A percentile compares a stretch with the other conserved stretches of the same genome.
phyloP scores from a whole-genome alignment of 192 early-diverging fungal genomes.

The Geranomyces variabilis region DNA sequence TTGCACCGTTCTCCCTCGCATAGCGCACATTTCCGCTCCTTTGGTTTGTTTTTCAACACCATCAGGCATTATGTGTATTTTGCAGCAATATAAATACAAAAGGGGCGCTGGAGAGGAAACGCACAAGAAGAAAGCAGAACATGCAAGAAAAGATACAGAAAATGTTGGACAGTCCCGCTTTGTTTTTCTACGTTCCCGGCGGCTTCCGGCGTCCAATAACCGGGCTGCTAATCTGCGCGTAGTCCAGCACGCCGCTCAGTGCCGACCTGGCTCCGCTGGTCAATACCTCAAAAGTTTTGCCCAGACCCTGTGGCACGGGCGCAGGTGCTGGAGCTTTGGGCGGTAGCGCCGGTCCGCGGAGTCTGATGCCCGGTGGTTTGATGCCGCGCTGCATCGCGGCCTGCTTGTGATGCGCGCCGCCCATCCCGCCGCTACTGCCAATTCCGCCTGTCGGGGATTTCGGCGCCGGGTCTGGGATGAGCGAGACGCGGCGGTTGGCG shows the following conservation, averaged over 20 bases:
- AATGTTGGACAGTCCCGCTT: too few species aligned
- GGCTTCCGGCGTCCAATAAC: slow-evolving; percentile 6
- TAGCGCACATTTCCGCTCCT: too few species aligned
- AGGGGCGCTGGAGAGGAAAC: too few species aligned
- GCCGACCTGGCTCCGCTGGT: not conserved
- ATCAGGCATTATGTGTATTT: too few species aligned
- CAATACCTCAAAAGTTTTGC: slow-evolving; percentile 12
- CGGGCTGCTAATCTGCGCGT: slow-evolving; percentile 14
- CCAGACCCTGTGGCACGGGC: slow-evolving; percentile 12
- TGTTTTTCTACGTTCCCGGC: too few species aligned
- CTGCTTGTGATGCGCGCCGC: not conserved
- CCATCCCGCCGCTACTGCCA: not conserved
- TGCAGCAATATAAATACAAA: too few species aligned
- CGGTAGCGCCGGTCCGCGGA: not conserved
- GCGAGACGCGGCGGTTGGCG: slow-evolving; percentile 12
- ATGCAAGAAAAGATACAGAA: too few species aligned
- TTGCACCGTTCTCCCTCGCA: too few species aligned
- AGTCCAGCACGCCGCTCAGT: slow-evolving; percentile 17
- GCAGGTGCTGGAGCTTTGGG: not conserved
- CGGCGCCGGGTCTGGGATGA: not conserved
- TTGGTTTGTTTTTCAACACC: too few species aligned
- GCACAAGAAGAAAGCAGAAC: too few species aligned
- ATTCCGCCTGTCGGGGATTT: not conserved
- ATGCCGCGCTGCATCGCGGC: not conserved
- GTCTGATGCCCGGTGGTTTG: not conserved